A percentile compares a stretch with the other conserved stretches of the same genome.
Evolutionary conservation across 768 basidiomycete genomes (phyloP).

Genomic region (Serpula lacrymans): DNA sequence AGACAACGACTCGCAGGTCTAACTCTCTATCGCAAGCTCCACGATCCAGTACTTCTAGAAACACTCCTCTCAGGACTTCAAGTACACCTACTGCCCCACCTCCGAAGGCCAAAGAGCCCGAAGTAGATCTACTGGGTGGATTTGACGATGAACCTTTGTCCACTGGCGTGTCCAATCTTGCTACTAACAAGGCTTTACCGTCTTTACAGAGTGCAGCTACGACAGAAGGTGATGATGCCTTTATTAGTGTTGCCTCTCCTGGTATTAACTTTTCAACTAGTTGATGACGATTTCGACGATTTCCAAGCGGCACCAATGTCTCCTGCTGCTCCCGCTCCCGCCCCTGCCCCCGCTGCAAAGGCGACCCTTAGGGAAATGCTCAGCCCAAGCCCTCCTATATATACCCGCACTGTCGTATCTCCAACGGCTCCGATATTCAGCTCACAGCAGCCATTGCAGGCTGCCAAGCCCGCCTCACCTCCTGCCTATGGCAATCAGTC

Average conservation of each 20-base stretch:
- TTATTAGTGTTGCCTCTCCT: background rate
- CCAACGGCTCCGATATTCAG: conserved; percentile 10
- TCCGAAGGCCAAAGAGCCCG: conserved; percentile 43
- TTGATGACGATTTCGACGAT: conserved; percentile 82
- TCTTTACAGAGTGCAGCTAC: conserved; percentile 14
- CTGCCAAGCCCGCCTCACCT: conserved; percentile 14
- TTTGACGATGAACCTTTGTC: conserved; percentile 63
- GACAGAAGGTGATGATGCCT: conserved; percentile 1
- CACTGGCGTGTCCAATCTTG: conserved; percentile 16
- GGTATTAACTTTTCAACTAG: background rate
- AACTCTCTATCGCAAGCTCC: conserved; percentile 32
- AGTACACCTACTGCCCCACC: conserved; percentile 25
- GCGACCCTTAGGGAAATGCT: conserved; percentile 50
- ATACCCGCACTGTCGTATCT: conserved; percentile 12
- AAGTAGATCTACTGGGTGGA: conserved; percentile 73
- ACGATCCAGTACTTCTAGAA: conserved; percentile 30
- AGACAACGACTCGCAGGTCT: conserved; percentile 41
- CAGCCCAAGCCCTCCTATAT: conserved; percentile 28
- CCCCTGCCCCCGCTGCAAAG: conserved; percentile 34
- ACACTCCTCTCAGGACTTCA: conserved; percentile 36
- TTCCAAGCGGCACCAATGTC: conserved; percentile 71
- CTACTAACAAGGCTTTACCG: conserved; percentile 29
- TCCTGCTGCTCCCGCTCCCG: conserved; percentile 23
- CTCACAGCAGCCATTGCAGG: conserved; percentile 10
- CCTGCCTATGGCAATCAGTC: conserved; percentile 20